Evolutionary conservation across 2,329 filamentous ascomycete species (phyloP).

Genomic region (Ceratocystis destructans): DNA sequence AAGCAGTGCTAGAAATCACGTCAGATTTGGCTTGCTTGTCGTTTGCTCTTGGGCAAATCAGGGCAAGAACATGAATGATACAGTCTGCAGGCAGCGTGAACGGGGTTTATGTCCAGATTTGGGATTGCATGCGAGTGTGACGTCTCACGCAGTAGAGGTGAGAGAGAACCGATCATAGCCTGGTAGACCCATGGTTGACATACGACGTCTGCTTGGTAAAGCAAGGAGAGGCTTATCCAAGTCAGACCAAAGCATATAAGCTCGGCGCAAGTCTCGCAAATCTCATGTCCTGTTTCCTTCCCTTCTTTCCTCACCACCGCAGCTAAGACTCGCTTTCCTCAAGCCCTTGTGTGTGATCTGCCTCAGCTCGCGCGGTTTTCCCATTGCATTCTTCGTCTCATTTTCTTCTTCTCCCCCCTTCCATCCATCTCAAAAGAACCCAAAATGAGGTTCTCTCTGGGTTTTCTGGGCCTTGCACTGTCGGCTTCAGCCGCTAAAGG

Average conservation of each 20-base stretch:
- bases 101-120: not conserved
- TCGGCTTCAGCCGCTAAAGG: slow-evolving; percentile 6
- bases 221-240: too few relatives aligned
- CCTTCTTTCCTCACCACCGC: slow-evolving; percentile 3
- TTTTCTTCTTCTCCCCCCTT: not conserved
- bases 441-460: slow-evolving; percentile 7
- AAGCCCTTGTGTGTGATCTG: not conserved
- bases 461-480: slow-evolving; percentile 5
- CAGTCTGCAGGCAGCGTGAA: too few relatives aligned
- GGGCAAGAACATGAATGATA: not conserved
- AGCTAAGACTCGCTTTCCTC: not conserved
- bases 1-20: too few relatives aligned
- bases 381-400: not conserved
- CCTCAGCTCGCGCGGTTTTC: not conserved
- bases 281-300: not conserved
- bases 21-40: not conserved
- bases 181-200: not conserved
- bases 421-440: not conserved
- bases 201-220: not conserved
- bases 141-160: not conserved
- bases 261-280: not conserved
- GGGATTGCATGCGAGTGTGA: not conserved
- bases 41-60: not conserved
- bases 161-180: not conserved
- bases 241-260: not conserved